These are phyloP conservation scores for Hanseniaspora nectarophila DNA, from an alignment of 805 yeast species.

Conservation along the genomic window DNA sequence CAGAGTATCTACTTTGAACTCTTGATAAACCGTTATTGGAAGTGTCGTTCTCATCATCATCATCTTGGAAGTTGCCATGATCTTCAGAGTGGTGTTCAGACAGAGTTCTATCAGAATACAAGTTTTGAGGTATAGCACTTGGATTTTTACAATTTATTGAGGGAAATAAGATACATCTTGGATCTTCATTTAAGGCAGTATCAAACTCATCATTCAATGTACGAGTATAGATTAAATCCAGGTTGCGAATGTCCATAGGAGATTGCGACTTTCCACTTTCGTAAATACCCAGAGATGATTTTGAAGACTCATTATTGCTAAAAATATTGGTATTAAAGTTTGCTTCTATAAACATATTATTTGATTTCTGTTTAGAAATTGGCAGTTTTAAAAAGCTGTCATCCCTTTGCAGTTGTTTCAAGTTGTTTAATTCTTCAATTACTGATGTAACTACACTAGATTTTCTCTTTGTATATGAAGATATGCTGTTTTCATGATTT, in stretches of 20 bases:
- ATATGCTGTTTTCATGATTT: not conserved
- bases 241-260: not conserved
- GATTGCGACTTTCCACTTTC: not conserved
- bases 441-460: conserved; percentile 10
- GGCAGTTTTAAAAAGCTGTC: not conserved
- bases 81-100: not conserved
- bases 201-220: conserved; percentile 1
- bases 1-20: not conserved
- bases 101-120: not conserved
- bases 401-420: not conserved
- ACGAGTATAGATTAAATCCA: not conserved
- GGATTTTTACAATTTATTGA: conserved; percentile 8
- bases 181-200: conserved; percentile 1
- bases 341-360: not conserved
- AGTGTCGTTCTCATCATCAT: not conserved
- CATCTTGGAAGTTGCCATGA: not conserved
- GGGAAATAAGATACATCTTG: conserved; percentile 6
- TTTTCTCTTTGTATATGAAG: not conserved
- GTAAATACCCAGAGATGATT: not conserved
- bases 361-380: not conserved
- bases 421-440: not conserved
- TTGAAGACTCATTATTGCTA: not conserved
- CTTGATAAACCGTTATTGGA: not conserved
- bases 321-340: not conserved
- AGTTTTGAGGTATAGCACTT: conserved; percentile 1